Evolutionary conservation across 2,329 filamentous ascomycete species (phyloP), one percentile per base, ranked within the genome.

Genomic region (Aureobasidium sp.): DNA sequence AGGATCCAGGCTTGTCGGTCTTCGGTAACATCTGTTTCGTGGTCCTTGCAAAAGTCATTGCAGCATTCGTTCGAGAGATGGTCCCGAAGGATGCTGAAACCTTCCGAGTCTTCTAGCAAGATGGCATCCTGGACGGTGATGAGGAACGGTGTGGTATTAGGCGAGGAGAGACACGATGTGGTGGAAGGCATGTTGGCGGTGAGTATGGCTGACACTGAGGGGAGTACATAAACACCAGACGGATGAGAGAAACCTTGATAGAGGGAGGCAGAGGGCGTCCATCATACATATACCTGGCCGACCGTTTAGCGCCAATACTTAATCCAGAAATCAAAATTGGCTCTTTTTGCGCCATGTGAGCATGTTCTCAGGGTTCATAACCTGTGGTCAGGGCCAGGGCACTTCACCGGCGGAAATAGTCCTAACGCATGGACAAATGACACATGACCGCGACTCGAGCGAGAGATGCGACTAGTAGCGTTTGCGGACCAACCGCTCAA

Each of bases 1-100:
- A 84, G 75, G 15, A 81, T 71, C 75, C 76, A 80, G 61, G 72
- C 72, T 44, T 75, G 71, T 37, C 71, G 68, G 22, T 73, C 69
- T 20, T 73, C 67, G 2, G 62, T 22, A 34, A 72, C 68, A 61
- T 70, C 72, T 57, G 69, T 65, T 11, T 68, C 63, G 64, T 81
- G 79, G 15, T 71, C 62, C 36, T 70, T 62, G 71, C 79, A 81
- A 64, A 80, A 78, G 63, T 68, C 74, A 70, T 77, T 75, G 63
- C 60, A 65, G 48, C 73, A 74, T 63, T 75, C 71, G 37, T 70
- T 67, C 1, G 75, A 72, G 8, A 80, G 72, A 65, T 76, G 77
- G 31, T 70, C 68, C 58, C 77, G 70, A 65, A 80, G 66, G 51
- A 79, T 72, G 42, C 67, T 69, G 68, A 80, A 80, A 0, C 76